Evolutionary conservation across 495 filamentous ascomycete genomes (phyloP), one percentile per base, ranked within the genome.

Genomic region (Jackrogersella minutella): DNA sequence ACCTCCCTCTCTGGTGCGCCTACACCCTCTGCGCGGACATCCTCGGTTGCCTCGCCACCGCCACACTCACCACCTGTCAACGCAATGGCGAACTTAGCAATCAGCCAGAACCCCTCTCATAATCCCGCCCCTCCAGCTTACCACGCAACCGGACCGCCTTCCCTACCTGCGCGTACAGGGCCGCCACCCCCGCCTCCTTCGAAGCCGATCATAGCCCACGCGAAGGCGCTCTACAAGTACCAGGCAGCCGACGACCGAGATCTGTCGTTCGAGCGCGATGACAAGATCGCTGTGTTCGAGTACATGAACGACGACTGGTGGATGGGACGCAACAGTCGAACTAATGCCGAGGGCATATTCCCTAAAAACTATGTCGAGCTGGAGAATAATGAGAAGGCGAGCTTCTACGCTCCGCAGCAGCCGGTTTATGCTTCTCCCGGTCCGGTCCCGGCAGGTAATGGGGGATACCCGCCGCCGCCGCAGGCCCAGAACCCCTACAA

Each of bases 271-370:
- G 81, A 87, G 58, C 86, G 86, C 24, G 87, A 92, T 70, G 93
- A 97, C 77, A 82, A 84, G 19, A 81, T 99, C 66, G 83, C 86
- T 47, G 89, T 99, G 22, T 81, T 85, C 46, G 91, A 97, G 74
- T 92, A 97, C 78, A 92, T 96, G 87, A 98, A 97, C 69, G 87
- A 86, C 16, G 95, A 99, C 71, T 99, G 95, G 96, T 97, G 93
- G 93, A 88, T 91, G 79, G 95, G 95, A 54, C 86, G 86, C 22
- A 93, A 95, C 74, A 78, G 86, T 66, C 87, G 91, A 10, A 96
- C 91, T 13, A 90, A 88, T 30, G 75, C 84, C 64, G 90, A 94
- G 77, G 95, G 95, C 55, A 93, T 97, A 69, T 97, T 99, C 83
- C 94, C 95, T 17, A 83, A 87, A 43, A 89, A 82, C 72, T 97